These are phyloP conservation scores for Daldinia grandis DNA, from an alignment of 495 filamentous ascomycete species.

Conservation along the genomic window DNA sequence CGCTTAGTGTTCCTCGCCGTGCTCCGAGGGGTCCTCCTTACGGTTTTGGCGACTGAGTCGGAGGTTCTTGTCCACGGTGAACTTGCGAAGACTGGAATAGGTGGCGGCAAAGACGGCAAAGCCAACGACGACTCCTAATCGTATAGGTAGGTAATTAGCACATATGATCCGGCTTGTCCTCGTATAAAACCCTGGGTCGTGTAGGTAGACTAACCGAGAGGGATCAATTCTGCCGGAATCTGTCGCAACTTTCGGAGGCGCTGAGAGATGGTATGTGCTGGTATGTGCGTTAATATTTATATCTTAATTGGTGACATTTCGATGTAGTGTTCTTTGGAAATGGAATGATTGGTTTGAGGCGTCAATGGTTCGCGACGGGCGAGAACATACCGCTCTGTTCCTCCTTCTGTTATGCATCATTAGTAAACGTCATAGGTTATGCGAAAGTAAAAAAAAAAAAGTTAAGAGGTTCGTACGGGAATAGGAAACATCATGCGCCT, in stretches of 20 bases:
- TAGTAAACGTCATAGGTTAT: constrained; percentile 41
- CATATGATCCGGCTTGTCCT: not conserved
- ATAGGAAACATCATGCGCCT: constrained; percentile 75
- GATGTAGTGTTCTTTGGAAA: constrained; percentile 11
- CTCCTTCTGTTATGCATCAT: constrained; percentile 70
- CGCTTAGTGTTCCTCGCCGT: constrained; percentile 42
- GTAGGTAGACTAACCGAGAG: constrained; percentile 75
- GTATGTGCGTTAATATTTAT: constrained; percentile 39
- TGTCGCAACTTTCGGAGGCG: constrained; percentile 85
- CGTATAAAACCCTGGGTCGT: not conserved
- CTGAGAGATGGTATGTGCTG: constrained; percentile 98
- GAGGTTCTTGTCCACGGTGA: constrained; percentile 89
- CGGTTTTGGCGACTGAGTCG: constrained; percentile 71
- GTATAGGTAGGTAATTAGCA: constrained; percentile 28
- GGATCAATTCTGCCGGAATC: constrained; percentile 93
- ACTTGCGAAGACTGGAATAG: constrained; percentile 83
- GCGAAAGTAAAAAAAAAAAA: constrained; percentile 1
- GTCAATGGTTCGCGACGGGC: constrained; percentile 44
- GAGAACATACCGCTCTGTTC: constrained; percentile 79
- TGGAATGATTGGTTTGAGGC: not conserved
- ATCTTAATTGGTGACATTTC: not conserved
- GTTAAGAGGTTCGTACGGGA: constrained; percentile 70
- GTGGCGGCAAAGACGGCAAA: constrained; percentile 70
- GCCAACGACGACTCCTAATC: constrained; percentile 81
- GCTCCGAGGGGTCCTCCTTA: constrained; percentile 48